Conservation (phyloP, 1,139 yeast species). For the Pneumocystis canis region DNA sequence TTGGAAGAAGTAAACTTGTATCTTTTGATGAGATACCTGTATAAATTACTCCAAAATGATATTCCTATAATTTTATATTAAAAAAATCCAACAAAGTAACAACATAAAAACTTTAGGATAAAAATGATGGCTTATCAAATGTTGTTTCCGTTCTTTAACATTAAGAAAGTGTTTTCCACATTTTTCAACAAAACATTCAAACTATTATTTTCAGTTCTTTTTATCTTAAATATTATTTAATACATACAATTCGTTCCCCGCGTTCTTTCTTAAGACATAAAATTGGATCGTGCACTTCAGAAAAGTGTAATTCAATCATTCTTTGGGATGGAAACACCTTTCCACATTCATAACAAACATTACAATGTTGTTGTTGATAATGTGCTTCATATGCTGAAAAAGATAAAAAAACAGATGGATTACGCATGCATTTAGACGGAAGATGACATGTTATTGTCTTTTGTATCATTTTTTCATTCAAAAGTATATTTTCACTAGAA, state of each 20-base stretch:
- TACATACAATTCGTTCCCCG: slow-evolving; percentile 23
- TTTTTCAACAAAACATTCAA: slow-evolving; percentile 29
- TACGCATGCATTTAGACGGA: not conserved
- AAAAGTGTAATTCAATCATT: slow-evolving; percentile 34
- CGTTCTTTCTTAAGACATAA: slow-evolving; percentile 25
- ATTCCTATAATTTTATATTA: not conserved
- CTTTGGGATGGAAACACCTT: slow-evolving; percentile 30
- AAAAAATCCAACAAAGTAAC: not conserved
- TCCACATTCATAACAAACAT: slow-evolving; percentile 32
- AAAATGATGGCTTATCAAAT: slow-evolving; percentile 36
- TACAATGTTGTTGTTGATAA: slow-evolving; percentile 13
- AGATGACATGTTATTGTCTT: not conserved
- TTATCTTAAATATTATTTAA: not conserved
- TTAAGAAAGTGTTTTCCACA: slow-evolving; percentile 28
- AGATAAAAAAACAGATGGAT: not conserved
- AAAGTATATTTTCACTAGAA: not conserved
- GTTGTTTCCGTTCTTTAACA: slow-evolving; percentile 31
- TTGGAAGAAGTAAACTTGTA: not conserved
- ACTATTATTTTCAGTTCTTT: slow-evolving; percentile 13
- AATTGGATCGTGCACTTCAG: slow-evolving; percentile 42
- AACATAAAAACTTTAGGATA: slow-evolving; percentile 35
- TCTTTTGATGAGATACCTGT: not conserved
- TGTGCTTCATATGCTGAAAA: slow-evolving; percentile 8
- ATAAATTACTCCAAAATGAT: not conserved
- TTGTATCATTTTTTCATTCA: not conserved